These are phyloP conservation scores for Thraustochytrium sp. DNA, from an alignment of 352 stramenopile species.

Conservation along the genomic window DNA sequence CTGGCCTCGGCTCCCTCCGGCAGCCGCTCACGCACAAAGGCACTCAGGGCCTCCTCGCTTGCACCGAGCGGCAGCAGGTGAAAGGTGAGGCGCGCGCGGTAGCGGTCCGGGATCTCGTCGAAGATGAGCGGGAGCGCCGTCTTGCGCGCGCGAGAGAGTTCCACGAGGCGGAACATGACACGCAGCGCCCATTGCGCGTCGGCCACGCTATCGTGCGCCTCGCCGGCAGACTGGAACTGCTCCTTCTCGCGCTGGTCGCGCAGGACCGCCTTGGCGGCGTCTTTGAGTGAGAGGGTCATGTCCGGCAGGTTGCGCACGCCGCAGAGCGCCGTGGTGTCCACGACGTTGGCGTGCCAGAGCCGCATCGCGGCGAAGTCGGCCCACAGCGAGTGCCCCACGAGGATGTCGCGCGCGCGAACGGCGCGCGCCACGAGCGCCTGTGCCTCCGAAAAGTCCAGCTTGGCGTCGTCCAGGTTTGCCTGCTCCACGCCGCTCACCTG, in stretches of 20 bases:
- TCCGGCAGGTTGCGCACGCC: neutral
- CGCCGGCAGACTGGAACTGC: neutral
- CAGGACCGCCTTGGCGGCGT: neutral
- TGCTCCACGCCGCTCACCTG: slow-evolving; percentile 1
- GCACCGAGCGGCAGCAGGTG: neutral
- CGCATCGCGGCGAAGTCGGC: slow-evolving; percentile 2
- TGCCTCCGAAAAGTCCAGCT: neutral
- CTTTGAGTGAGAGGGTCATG: slow-evolving; percentile 35
- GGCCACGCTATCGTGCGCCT: slow-evolving; percentile 20
- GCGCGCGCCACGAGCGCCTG: neutral
- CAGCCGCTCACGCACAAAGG: neutral
- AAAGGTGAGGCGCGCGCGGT: slow-evolving; percentile 5
- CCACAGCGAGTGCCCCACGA: slow-evolving; percentile 40
- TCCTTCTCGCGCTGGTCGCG: neutral
- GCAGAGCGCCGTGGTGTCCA: slow-evolving; percentile 6
- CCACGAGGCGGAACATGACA: neutral
- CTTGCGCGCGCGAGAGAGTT: neutral
- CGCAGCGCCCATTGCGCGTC: slow-evolving; percentile 1
- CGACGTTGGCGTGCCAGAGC: slow-evolving; percentile 20
- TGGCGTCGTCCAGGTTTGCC: neutral
- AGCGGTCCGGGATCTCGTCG: slow-evolving; percentile 21
- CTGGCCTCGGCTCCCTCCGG: neutral
- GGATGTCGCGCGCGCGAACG: neutral
- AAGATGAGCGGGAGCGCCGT: neutral
- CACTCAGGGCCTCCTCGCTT: neutral